Evolutionary conservation across 1,139 yeast genomes (phyloP), one percentile per base, ranked within the genome.

Genomic region (Hyphopichia wangnamkhiaoensis): DNA sequence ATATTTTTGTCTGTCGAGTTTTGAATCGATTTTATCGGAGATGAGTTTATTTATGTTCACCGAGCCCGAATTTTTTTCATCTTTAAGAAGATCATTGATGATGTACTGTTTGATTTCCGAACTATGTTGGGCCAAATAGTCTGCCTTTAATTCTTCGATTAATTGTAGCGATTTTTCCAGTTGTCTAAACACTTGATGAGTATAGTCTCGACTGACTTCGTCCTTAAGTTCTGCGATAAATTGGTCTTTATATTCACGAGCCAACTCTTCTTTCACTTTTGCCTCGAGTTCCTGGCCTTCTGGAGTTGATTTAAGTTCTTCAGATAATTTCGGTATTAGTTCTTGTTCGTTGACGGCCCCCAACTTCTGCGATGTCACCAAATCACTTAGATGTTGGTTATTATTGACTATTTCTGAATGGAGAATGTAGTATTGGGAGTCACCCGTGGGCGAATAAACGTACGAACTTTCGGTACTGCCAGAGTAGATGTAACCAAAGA

Each of bases 101-200:
- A 46, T 38, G 21, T 46, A 36, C 33, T 44, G 40, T 25, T 45
- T 37, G 35, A 58, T 39, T 10, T 41, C 43, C 4, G 41, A 37
- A 25, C 34, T 29, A 38, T 56, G 40, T 7, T 43, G 31, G 34
- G 44, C 42, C 39, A 47, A 45, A 40, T 49, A 57, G 6, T 50
- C 46, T n/a, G 47, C 43, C 37, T 49, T 50, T 41, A 54, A 35
- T 28, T 48, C 51, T 19, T 47, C 50, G 37, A 48, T 45, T 16
- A 52, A 35, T 14, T 38, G 44, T 42, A 41, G 52, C 23, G 51
- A 45, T 25, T 49, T 35, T 17, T 37, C 33, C 36, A 43, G 43
- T 23, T 44, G 33, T 5, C 37, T 33, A 27, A 45, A 47, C 29
- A 39, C 35, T 15, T 49, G 44, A 25, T 39, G 23, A 25, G 56